Evolutionary conservation across 805 yeast genomes (phyloP).

Genomic region (Wickerhamiella sorbophila): DNA sequence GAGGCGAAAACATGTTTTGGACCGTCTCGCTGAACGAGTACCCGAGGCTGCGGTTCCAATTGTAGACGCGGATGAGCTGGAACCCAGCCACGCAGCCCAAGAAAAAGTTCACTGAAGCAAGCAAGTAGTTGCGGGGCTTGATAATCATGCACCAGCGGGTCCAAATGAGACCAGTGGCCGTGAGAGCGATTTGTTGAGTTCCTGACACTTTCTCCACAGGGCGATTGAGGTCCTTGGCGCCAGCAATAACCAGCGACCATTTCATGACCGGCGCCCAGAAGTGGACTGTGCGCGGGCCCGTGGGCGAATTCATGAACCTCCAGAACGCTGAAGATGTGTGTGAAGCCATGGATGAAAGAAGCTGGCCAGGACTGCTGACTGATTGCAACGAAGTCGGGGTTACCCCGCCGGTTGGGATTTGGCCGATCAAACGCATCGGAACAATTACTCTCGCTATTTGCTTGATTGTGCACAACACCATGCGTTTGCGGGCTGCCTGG

Average conservation of each 20-base stretch:
- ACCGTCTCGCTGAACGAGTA: constrained; percentile 44
- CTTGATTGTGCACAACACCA: no score
- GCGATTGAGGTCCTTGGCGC: constrained; percentile 69
- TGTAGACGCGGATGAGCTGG: constrained; percentile 59
- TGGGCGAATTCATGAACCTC: constrained; percentile 65
- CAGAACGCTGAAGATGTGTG: constrained; percentile 30
- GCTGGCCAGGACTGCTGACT: no score
- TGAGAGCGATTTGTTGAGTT: constrained; percentile 71
- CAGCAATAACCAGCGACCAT: constrained; percentile 90
- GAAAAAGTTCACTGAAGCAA: constrained; percentile 91
- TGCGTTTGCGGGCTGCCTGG: no score
- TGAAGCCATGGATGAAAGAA: constrained; percentile 9
- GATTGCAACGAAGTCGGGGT: no score
- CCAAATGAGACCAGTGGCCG: constrained; percentile 92
- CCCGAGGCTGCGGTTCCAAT: constrained; percentile 51
- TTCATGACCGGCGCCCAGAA: constrained; percentile 60
- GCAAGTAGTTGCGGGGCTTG: constrained; percentile 67
- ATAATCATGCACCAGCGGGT: constrained; percentile 96
- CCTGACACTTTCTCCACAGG: constrained; percentile 90
- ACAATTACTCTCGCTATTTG: no score
- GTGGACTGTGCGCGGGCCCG: constrained; percentile 96
- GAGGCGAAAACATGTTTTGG: constrained; percentile 36
- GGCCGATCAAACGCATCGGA: no score
- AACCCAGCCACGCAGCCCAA: constrained; percentile 78
- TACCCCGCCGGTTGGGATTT: no score